Evolutionary conservation across 2,329 filamentous ascomycete genomes (phyloP), one percentile per base, ranked within the genome.

Genomic region (Xylariaceae sp.): DNA sequence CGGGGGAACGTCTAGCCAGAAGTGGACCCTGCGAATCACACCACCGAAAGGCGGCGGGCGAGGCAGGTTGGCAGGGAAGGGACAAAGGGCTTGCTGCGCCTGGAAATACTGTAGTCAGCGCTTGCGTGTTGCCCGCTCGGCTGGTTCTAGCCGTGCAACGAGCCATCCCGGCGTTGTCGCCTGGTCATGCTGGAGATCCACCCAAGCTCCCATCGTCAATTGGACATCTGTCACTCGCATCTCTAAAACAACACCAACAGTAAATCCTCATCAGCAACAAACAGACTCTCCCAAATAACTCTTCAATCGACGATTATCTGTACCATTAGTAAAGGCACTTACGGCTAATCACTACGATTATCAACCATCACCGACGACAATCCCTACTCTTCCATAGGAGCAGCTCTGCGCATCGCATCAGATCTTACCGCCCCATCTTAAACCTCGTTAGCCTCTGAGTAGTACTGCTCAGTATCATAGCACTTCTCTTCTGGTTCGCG

Each of bases 181-280:
- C 6, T 35, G n/a, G 32, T 15, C 6, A 9, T 35, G 10, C 13
- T 35, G 10, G 32, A n/a, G 10, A 35, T 15, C 32, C n/a, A 8
- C 8, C 27, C 7, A 30, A 35, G 32, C 7, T 7, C n/a, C 24
- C 46, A 35, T 30, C 21, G 20, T 42, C 46, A 50, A 50, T 50
- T 41, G 36, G 35, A 40, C 46, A 41, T 41, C 48, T 45, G 48
- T 51, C 29, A 51, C 48, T 26, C 24, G 23, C n/a, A 27, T 29
- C 44, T 53, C 32, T 40, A 32, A 47, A 51, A 52, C 51, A 55
- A 44, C 36, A 8, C 35, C 16, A 48, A 52, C 40, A 33, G 29
- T 48, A 29, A 45, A 40, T 45, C 47, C 46, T 39, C 52, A 52
- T 55, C 55, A 44, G 41, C 30, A 13, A 49, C 24, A 26, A 11